Conservation (phyloP, 164 flowering plant species). For the Aristolochia fimbriata region DNA sequence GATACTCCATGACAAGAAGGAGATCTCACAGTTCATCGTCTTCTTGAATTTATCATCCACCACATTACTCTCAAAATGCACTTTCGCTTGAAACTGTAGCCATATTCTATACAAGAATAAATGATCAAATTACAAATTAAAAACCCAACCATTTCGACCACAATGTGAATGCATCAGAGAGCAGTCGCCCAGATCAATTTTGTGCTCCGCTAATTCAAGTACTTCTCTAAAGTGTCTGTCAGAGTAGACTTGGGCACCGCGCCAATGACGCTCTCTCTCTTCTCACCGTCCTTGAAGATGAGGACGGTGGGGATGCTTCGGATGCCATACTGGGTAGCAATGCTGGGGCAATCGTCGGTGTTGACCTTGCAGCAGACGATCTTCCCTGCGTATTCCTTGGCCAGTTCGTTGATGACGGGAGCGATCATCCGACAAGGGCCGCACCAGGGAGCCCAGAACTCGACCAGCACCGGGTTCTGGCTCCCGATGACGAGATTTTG, state of each 20-base stretch:
- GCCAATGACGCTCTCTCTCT: slow-evolving; percentile 66
- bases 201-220: slow-evolving; percentile 19
- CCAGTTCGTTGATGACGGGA: slow-evolving; percentile 58
- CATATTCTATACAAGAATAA: no score
- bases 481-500: slow-evolving; percentile 28
- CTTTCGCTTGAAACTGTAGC: no score
- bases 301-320: slow-evolving; percentile 76
- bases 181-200: no score
- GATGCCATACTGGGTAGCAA: slow-evolving; percentile 56
- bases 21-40: no score
- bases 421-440: slow-evolving; percentile 84
- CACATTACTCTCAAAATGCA: no score
- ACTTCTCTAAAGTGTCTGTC: slow-evolving; percentile 52
- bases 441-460: slow-evolving; percentile 96
- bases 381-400: slow-evolving; percentile 58
- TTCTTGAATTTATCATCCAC: no score
- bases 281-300: slow-evolving; percentile 77
- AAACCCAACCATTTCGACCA: no score
- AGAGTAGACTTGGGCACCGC: slow-evolving; percentile 71
- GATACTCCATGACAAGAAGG: no score
- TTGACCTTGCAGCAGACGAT: slow-evolving; percentile 56
- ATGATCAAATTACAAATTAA: no score
- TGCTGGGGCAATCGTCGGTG: slow-evolving; percentile 56
- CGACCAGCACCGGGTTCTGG: slow-evolving; percentile 49
- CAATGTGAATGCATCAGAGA: no score